Base-by-base conservation (phyloP, 2,329 filamentous ascomycete genomes). In the Lasiodiplodia theobromae region DNA sequence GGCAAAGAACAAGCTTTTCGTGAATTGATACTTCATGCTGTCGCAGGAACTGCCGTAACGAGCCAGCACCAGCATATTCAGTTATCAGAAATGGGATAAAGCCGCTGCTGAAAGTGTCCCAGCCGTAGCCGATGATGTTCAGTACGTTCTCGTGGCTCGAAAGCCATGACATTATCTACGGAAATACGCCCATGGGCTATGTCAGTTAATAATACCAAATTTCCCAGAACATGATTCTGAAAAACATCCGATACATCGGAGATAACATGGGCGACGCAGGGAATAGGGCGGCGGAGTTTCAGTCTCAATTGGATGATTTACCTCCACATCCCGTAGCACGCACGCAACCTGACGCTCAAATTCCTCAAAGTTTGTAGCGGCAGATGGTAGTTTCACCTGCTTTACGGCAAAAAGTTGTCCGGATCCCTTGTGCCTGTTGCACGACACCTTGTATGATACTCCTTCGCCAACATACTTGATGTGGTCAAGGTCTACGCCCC, bases 41-140 rank as follows among this genome's bases (percentile, higher is more conserved):
- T 54, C 51, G 2, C 1, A 56, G 38, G 16, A 21, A 31, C 64
- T 49, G 31, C 40, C 70, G 53, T 14, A 71, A 38, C 0, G 70
- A 70, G 1, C 70, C 70, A 4, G 34, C 37, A 7, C 44, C 51
- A 4, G 69, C 70, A 31, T 53, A 70, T 47, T 71, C 70, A 12
- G 70, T 71, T 4, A 71, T 64, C 23, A 71, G 18, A 18, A 70
- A 70, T 14, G 70, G 69, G n/a, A 71, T 69, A 18, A 53, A 2
- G 62, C 60, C 44, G 1, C 67, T 51, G 4, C 25, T 38, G 25
- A 60, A 40, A 4, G 65, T 37, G 23, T 67, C 38, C 70, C 70
- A 71, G 25, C 70, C 69, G 40, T 71, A 70, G 23, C 70, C 70
- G 21, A 64, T 51, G 2, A 71, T 34, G 11, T 52, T 67, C 31